A percentile compares a stretch with the other conserved stretches of the same genome.
Evolutionary conservation across 2,329 filamentous ascomycete species (phyloP).

Genomic region (Diaporthe capsici): DNA sequence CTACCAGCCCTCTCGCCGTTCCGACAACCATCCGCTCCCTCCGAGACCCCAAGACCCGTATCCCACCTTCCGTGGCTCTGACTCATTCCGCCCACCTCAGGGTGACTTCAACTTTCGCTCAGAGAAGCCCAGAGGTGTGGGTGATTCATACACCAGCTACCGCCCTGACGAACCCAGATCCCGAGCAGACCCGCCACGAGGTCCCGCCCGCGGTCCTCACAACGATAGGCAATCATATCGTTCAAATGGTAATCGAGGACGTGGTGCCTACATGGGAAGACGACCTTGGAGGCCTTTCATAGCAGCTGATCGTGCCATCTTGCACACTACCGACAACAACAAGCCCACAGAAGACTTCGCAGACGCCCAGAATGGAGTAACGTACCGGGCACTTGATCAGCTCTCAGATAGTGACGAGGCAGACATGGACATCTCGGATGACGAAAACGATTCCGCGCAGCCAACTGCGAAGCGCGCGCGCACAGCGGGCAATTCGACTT

Average conservation of each 20-base stretch:
- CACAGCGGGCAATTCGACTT: conserved; percentile 44
- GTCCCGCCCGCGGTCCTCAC: conserved; percentile 27
- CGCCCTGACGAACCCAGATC: conserved; percentile 45
- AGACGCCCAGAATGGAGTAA: conserved; percentile 60
- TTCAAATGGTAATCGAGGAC: conserved; percentile 28
- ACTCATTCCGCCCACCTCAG: conserved; percentile 54
- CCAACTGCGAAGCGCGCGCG: conserved; percentile 61
- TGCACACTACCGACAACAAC: conserved; percentile 59
- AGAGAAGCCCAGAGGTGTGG: conserved; percentile 65
- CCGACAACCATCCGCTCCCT: conserved; percentile 25
- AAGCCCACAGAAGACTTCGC: conserved; percentile 62
- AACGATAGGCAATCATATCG: neutral
- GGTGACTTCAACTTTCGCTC: conserved; percentile 71
- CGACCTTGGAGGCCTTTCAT: conserved; percentile 48
- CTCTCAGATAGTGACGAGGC: conserved; percentile 75
- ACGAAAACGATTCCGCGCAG: conserved; percentile 54
- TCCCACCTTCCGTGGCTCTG: conserved; percentile 29
- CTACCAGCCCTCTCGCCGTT: conserved; percentile 37
- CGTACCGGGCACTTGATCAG: conserved; percentile 69
- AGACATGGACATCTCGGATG: conserved; percentile 74
- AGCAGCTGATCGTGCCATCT: conserved; percentile 64
- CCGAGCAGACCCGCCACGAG: conserved; percentile 38
- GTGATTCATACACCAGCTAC: conserved; percentile 54
- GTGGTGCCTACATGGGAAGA: conserved; percentile 23
- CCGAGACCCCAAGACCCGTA: conserved; percentile 32